Base-by-base conservation (phyloP, 441 rosid genomes). In the Dalechampia spathulata region DNA sequence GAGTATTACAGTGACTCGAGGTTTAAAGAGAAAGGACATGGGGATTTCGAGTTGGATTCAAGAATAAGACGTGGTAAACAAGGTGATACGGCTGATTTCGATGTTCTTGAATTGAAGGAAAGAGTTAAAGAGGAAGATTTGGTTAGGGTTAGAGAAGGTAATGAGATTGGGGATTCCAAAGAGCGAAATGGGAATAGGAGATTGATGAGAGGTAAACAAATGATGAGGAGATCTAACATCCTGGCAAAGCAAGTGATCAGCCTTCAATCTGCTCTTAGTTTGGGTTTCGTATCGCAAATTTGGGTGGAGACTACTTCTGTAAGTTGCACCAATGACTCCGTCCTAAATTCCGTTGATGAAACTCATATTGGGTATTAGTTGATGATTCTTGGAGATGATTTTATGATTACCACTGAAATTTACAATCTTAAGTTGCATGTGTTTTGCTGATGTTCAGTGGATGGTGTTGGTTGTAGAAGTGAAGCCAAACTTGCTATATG, bases 171-270 rank as follows among this genome's bases (percentile, higher is more conserved):
- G 34, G 34, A 30, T 3, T 8, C 5, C 8, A 8, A 8, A 30
- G 34, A 30, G 34, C 5, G 4, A 30, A 30, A 30, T 30, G 34
- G 34, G 46, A 43, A 21, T n/a, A 26, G 34, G 49, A 62, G 28
- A 49, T 58, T 66, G 42, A 66, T 63, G 61, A 75, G 67, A 57
- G 67, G 81, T 44, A 76, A 67, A 46, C 81, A 77, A 65, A 39
- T 68, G 75, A 60, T 72, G 50, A 73, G 49, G 72, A 83, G 98
- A 55, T 83, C 93, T 23, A 79, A 67, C 55, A 60, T 88, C 63
- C 66, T 88, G 63, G 96, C 96, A 28, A 88, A 86, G 81, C 93
- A 86, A 76, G 96, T 86, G 34, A 73, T 91, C 37, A 79, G 85
- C 68, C 59, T 88, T 36, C 75, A 73, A 9, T 81, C 98, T 50